Evolutionary conservation across 2,329 filamentous ascomycete species (phyloP), one percentile per base, ranked within the genome.

Genomic region (Sordariomycetes sp.): DNA sequence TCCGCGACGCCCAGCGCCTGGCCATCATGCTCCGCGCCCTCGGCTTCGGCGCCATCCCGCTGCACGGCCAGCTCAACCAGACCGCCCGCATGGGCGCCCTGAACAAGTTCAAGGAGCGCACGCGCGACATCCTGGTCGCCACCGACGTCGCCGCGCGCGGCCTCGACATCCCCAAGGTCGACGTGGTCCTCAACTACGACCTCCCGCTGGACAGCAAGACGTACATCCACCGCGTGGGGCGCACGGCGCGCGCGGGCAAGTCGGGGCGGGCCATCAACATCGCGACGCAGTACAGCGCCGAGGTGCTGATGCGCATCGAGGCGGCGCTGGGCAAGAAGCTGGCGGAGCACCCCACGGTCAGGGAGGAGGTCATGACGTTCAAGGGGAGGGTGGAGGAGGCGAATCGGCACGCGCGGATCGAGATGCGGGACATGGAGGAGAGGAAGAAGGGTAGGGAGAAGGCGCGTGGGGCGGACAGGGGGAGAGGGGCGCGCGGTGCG

Each of bases 141-240:
- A 97, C 92, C 0, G 92, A 97, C 69, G 90, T 97, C n/a, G 92
- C 92, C 1, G 89, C 92, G 1, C 86, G 92, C 69, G 93, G 92
- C 78, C 79, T 97, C 7, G 92, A 97, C 76, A 96, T 97, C 53
- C 91, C 91, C 14, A 87, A 84, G n/a, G 91, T 97, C 14, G 90
- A 96, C 63, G 75, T 93, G 0, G 89, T 97, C 2, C 71, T 96
- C 63, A 96, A 96, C 72, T 89, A 86, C 63, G 91, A 96, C 66
- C 74, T 96, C 2, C 90, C 91, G 0, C 81, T 85, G 32, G 90
- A 95, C 71, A 89, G 83, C 65, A 95, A 96, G 72, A 96, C 91
- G 0, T 96, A 96, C 65, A 88, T 96, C 35, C 91, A 96, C 71
- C 82, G 91, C 57, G 90, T 96, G 1, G 91, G 91, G 22, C 87